Evolutionary conservation across 192 early-diverging fungal genomes (phyloP).

Genomic region (Coemansia sp.): DNA sequence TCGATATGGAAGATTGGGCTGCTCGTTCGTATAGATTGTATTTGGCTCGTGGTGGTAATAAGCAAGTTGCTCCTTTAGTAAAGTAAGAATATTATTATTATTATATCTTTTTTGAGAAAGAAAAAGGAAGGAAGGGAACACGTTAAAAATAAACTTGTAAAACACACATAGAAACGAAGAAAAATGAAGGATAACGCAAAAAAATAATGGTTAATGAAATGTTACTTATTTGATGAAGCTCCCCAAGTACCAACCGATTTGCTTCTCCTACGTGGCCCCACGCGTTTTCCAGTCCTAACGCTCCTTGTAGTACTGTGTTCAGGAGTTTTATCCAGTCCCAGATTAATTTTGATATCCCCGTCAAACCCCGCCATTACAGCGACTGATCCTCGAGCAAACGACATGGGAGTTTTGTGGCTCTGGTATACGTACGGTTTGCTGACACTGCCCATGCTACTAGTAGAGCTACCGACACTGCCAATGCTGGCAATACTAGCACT

Average conservation of each 20-base stretch:
- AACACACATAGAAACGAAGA: neutral
- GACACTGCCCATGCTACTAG: constrained; percentile 1
- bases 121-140: neutral
- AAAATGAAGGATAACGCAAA: neutral
- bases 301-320: neutral
- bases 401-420: neutral
- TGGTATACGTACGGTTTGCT: constrained; percentile 4
- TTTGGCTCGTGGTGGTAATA: constrained; percentile 22
- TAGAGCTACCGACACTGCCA: neutral
- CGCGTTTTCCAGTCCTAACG: constrained; percentile 12
- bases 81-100: neutral
- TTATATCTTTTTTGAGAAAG: neutral
- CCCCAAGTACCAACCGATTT: constrained; percentile 42
- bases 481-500: neutral
- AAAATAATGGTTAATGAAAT: no score
- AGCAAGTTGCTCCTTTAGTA: constrained; percentile 8
- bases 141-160: neutral
- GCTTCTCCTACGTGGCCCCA: constrained; percentile 32
- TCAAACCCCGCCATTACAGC: constrained; percentile 22
- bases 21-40: constrained; percentile 58
- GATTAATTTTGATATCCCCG: constrained; percentile 29
- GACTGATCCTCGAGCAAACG: neutral
- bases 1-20: constrained; percentile 89
- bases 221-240: constrained; percentile 1
- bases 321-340: constrained; percentile 32